Evolutionary conservation across 306 rosid species (phyloP).

Genomic region (Vigna radiata): DNA sequence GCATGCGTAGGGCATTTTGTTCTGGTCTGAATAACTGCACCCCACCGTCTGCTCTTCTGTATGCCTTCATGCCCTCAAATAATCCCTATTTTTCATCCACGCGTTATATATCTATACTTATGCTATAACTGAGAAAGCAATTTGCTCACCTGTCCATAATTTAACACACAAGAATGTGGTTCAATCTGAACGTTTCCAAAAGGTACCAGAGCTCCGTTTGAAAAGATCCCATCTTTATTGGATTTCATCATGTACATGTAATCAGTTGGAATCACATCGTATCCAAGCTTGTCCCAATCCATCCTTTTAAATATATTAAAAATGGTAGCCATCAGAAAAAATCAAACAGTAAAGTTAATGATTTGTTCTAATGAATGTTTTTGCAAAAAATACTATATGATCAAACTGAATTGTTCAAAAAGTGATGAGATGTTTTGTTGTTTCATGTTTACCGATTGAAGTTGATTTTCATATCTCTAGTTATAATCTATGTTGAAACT

Average conservation of each 20-base stretch:
- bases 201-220: slow-evolving; percentile 40
- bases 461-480: not conserved
- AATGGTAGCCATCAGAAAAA: too few relatives aligned
- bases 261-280: slow-evolving; percentile 41
- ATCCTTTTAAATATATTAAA: not conserved
- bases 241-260: slow-evolving; percentile 44
- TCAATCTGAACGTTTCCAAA: slow-evolving; percentile 40
- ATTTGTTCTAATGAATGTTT: too few relatives aligned
- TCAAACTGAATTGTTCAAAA: too few relatives aligned
- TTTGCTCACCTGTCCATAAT: slow-evolving; percentile 38
- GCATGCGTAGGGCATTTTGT: slow-evolving; percentile 56
- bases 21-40: slow-evolving; percentile 50
- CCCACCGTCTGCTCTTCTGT: slow-evolving; percentile 44
- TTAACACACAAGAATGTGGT: slow-evolving; percentile 41
- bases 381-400: too few relatives aligned
- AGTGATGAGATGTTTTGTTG: too few relatives aligned
- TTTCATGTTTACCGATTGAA: not conserved
- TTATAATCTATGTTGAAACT: not conserved
- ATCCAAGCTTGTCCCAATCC: slow-evolving; percentile 47
- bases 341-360: too few relatives aligned
- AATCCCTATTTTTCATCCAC: slow-evolving; percentile 43
- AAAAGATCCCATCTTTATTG: slow-evolving; percentile 23
- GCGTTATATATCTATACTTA: not conserved
- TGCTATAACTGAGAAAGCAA: too few relatives aligned
- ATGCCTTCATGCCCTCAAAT: slow-evolving; percentile 54